These are phyloP conservation scores for Vitis riparia DNA, from an alignment of 164 flowering plant genomes.

Conservation along the genomic window DNA sequence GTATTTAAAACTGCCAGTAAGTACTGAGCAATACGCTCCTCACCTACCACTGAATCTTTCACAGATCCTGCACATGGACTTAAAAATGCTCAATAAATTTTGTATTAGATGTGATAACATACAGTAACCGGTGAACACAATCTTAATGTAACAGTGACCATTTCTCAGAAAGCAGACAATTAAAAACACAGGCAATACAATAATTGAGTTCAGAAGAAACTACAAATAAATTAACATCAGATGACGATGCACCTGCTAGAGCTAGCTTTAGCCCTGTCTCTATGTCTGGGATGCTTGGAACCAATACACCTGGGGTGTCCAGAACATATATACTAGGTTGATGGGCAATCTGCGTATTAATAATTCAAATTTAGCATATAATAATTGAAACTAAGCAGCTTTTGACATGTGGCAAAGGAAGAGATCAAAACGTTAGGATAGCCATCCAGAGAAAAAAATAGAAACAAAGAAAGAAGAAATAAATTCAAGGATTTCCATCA, in stretches of 20 bases:
- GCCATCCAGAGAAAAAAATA: too few species aligned
- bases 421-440: too few species aligned
- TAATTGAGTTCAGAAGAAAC: background rate
- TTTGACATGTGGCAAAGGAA: too few species aligned
- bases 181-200: background rate
- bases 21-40: constrained; percentile 91
- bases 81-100: background rate
- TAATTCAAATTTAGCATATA: constrained; percentile 6
- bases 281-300: constrained; percentile 86
- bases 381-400: background rate
- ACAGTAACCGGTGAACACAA: background rate
- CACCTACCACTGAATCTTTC: constrained; percentile 94
- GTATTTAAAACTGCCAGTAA: constrained; percentile 73
- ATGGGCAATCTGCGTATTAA: constrained; percentile 79
- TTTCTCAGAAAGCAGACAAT: background rate
- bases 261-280: constrained; percentile 95
- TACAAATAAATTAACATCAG: background rate
- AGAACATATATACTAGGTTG: constrained; percentile 93
- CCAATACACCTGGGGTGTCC: constrained; percentile 93
- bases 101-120: background rate
- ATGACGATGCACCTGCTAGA: constrained; percentile 55
- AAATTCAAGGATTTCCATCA: too few species aligned
- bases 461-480: too few species aligned
- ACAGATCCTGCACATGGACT: constrained; percentile 63
- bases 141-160: background rate